Evolutionary conservation across 202 grass and related monocot species (phyloP).

Genomic region (Panicum hallii): DNA sequence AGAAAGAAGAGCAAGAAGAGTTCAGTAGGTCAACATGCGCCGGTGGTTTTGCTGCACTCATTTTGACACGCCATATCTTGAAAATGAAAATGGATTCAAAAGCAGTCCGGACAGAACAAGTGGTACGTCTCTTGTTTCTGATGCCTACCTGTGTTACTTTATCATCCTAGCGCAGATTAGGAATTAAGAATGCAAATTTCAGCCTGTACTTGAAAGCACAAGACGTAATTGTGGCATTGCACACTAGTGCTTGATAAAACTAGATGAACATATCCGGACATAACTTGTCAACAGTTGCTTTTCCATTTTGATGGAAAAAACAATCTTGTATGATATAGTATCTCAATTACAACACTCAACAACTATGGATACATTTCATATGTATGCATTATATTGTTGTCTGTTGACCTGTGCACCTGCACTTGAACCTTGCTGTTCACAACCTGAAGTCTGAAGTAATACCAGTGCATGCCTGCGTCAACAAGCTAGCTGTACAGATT

Average conservation of each 20-base stretch:
- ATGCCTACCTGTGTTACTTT: not conserved
- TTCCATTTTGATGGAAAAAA: not conserved
- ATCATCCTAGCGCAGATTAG: not conserved
- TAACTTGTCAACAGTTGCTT: not conserved
- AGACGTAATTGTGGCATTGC: not conserved
- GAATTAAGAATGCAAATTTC: not conserved
- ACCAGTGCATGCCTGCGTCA: not conserved
- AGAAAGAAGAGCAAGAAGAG: not conserved
- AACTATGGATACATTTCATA: not conserved
- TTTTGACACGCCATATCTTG: constrained; percentile 55
- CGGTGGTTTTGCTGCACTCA: constrained; percentile 79
- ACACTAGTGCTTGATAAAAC: constrained; percentile 4
- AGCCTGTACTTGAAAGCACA: not conserved
- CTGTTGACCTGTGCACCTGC: not conserved
- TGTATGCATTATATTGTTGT: not conserved
- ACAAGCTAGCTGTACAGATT: not conserved
- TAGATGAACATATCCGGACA: not conserved
- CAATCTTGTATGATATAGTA: not conserved
- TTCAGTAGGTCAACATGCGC: constrained; percentile 45
- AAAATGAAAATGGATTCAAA: constrained; percentile 49
- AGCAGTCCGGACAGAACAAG: constrained; percentile 55
- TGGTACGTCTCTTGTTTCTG: constrained; percentile 31
- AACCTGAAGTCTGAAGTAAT: not conserved
- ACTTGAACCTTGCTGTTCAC: not conserved
- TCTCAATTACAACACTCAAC: not conserved